Evolutionary conservation across 495 filamentous ascomycete genomes (phyloP).

Genomic region (Penicillium mononematosum): DNA sequence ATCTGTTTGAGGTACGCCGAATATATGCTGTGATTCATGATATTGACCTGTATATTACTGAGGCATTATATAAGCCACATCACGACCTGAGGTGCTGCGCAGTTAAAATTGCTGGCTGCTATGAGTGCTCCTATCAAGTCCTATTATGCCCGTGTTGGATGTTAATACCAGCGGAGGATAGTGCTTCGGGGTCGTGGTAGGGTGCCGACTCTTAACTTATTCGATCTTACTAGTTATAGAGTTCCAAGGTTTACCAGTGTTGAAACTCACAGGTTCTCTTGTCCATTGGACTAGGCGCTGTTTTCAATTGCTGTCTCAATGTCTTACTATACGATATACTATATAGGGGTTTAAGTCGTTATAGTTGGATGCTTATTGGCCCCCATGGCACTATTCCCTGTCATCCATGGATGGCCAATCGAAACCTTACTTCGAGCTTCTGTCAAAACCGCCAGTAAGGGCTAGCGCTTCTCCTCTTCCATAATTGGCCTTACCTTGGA

Average conservation of each 20-base stretch:
- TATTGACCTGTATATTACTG: background rate
- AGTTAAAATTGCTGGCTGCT: background rate
- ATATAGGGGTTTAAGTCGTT: background rate
- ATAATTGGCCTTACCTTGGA: background rate
- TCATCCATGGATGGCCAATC: background rate
- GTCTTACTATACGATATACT: background rate
- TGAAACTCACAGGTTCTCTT: background rate
- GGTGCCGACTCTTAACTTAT: background rate
- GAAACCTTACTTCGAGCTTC: background rate
- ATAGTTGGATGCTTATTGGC: background rate
- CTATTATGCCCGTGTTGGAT: background rate
- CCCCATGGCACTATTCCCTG: background rate
- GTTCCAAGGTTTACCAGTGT: too few relatives aligned
- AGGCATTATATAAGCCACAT: background rate
- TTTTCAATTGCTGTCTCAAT: background rate
- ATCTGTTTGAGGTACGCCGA: background rate
- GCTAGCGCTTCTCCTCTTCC: background rate
- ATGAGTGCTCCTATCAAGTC: background rate
- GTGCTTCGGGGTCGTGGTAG: background rate
- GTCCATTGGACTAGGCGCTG: background rate
- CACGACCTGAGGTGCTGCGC: background rate
- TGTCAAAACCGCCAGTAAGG: background rate
- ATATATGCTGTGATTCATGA: background rate
- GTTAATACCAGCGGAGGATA: background rate
- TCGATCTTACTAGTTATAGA: too few relatives aligned